Conservation (phyloP, 1,139 yeast genomes). For the Blastobotrys proliferans region DNA sequence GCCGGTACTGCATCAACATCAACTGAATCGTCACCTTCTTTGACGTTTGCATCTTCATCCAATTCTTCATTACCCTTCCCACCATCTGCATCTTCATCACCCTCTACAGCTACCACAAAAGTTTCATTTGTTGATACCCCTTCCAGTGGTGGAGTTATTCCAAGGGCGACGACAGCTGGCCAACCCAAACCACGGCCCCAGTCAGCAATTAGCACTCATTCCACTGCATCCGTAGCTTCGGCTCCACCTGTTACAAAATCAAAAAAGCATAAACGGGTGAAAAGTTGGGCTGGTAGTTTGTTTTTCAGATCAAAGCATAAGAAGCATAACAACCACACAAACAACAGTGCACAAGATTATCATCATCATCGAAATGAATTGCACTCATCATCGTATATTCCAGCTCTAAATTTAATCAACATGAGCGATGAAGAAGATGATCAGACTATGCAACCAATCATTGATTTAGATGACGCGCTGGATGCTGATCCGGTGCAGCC, state of each 20-base stretch:
- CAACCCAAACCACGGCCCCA: constrained; percentile 7
- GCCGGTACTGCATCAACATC: neutral
- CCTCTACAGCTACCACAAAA: constrained; percentile 4
- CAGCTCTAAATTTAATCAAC: constrained; percentile 13
- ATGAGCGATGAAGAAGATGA: constrained; percentile 3
- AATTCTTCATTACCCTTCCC: no score
- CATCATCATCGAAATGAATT: constrained; percentile 2
- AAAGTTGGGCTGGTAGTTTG: constrained; percentile 22
- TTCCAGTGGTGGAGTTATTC: neutral
- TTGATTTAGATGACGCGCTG: constrained; percentile 33
- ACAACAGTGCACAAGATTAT: no score
- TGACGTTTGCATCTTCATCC: constrained; percentile 9
- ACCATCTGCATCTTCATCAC: constrained; percentile 3
- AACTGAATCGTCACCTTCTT: constrained; percentile 5
- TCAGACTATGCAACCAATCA: constrained; percentile 20
- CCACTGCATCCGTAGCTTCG: constrained; percentile 11
- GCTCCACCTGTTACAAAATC: constrained; percentile 4
- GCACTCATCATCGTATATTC: constrained; percentile 21
- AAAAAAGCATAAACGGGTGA: constrained; percentile 20
- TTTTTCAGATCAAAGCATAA: no score
- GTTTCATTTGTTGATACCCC: constrained; percentile 12
- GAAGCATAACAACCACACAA: neutral
- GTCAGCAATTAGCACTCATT: neutral
- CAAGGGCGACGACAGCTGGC: neutral
- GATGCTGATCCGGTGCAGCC: constrained; percentile 3